Evolutionary conservation across 2,329 filamentous ascomycete species (phyloP).

Genomic region (Onygena corvina): DNA sequence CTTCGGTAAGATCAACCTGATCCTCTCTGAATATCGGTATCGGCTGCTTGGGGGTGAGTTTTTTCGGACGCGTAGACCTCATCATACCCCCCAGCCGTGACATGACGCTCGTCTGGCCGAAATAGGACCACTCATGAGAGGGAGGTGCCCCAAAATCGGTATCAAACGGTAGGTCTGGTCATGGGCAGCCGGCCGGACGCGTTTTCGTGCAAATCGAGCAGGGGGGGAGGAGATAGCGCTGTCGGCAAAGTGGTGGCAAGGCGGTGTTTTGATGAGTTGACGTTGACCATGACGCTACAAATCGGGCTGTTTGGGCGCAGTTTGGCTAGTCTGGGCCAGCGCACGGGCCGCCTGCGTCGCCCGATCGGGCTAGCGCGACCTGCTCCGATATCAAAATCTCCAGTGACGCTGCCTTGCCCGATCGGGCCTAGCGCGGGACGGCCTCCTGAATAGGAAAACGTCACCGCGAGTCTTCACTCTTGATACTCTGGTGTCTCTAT

Average conservation of each 20-base stretch:
- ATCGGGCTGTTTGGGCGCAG: conserved; percentile 31
- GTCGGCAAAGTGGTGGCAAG: conserved; percentile 24
- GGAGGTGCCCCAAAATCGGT: conserved; percentile 50
- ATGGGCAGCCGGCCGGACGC: conserved; percentile 42
- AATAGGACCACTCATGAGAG: conserved; percentile 29
- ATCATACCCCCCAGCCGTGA: conserved; percentile 36
- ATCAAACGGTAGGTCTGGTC: conserved; percentile 49
- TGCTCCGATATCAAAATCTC: conserved; percentile 32
- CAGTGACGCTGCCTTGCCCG: conserved; percentile 11
- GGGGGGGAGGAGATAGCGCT: conserved; percentile 36
- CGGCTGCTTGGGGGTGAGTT: conserved; percentile 81
- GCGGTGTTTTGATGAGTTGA: conserved; percentile 33
- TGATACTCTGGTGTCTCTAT: not conserved
- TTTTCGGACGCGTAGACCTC: conserved; percentile 43
- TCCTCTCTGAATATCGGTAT: conserved; percentile 79
- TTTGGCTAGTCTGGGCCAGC: conserved; percentile 30
- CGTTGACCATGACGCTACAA: conserved; percentile 32
- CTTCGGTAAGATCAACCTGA: conserved; percentile 83
- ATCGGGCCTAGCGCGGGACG: conserved; percentile 10
- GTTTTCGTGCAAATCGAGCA: conserved; percentile 45
- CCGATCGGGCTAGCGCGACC: conserved; percentile 33
- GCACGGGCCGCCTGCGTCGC: conserved; percentile 35
- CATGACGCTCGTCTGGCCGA: conserved; percentile 33
- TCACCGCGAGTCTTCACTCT: not conserved
- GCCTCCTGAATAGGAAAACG: not conserved